Evolutionary conservation across 345 rosid genomes (phyloP).

Genomic region (Salix caprea): DNA sequence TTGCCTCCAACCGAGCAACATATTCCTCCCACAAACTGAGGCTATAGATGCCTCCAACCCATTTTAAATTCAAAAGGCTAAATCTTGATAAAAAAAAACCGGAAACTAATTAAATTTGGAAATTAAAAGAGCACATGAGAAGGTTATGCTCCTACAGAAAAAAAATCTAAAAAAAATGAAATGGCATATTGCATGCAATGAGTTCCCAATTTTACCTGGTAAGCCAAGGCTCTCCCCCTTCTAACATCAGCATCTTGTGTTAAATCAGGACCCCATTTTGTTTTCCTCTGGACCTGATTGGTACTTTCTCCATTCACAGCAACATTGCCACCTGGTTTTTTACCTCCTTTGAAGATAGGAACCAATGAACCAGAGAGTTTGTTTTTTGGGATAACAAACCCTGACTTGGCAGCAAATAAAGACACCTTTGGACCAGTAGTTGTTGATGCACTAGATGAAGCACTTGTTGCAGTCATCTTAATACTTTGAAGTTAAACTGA

Average conservation of each 20-base stretch:
- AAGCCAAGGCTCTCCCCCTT: constrained; percentile 63
- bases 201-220: constrained; percentile 58
- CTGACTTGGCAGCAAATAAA: constrained; percentile 68
- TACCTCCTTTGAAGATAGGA: constrained; percentile 58
- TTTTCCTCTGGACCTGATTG: constrained; percentile 58
- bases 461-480: constrained; percentile 30
- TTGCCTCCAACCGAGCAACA: constrained; percentile 38
- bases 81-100: neutral
- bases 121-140: neutral
- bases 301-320: constrained; percentile 33
- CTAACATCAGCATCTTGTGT: constrained; percentile 58
- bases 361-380: constrained; percentile 80
- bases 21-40: constrained; percentile 36
- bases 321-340: constrained; percentile 37
- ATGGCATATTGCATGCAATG: neutral
- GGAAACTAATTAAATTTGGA: neutral
- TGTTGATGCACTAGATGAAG: neutral
- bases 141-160: neutral
- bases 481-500: constrained; percentile 16
- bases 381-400: constrained; percentile 91
- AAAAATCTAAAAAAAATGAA: too few relatives aligned
- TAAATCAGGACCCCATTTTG: constrained; percentile 83
- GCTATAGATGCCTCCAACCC: constrained; percentile 32
- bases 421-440: constrained; percentile 42
- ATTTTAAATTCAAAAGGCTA: constrained; percentile 5